Evolutionary conservation across 164 flowering plant species (phyloP).

Genomic region (Echeveria elegans): DNA sequence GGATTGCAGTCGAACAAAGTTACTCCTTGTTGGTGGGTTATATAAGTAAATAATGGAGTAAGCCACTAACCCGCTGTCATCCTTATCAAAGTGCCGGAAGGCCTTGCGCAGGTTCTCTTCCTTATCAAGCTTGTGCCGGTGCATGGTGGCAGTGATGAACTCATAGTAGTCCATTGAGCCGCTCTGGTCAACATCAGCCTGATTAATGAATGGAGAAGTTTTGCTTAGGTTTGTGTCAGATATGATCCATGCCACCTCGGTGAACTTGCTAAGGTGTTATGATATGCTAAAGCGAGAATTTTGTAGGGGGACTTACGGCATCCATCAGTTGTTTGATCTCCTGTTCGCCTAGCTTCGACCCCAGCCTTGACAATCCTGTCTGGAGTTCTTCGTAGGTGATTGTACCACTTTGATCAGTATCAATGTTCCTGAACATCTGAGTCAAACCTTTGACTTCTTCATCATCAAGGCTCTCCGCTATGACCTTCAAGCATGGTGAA

Average conservation of each 20-base stretch:
- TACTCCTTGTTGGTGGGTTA: neutral
- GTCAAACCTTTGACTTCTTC: constrained; percentile 85
- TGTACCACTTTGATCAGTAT: constrained; percentile 82
- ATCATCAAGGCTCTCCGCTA: constrained; percentile 70
- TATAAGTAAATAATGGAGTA: neutral
- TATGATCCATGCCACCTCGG: too few relatives aligned
- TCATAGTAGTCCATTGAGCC: constrained; percentile 84
- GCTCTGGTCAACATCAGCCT: constrained; percentile 85
- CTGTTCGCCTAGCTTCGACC: constrained; percentile 65
- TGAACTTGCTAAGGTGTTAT: too few relatives aligned
- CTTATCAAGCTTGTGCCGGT: constrained; percentile 71
- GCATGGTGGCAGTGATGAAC: constrained; percentile 87
- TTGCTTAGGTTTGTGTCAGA: neutral
- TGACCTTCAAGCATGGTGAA: constrained; percentile 40
- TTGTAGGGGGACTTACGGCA: constrained; percentile 42
- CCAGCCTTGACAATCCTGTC: constrained; percentile 64
- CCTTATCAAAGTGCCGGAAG: constrained; percentile 73
- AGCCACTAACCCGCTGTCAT: constrained; percentile 69
- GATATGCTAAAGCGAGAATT: neutral
- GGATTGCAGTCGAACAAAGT: neutral
- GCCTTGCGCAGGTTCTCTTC: constrained; percentile 70
- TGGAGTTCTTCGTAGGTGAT: constrained; percentile 81
- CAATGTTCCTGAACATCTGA: constrained; percentile 86
- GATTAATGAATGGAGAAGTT: constrained; percentile 9
- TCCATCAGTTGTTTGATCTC: constrained; percentile 86